phyloP scores from a whole-genome alignment of 2,329 filamentous ascomycete species.

The Colletotrichum musicola region DNA sequence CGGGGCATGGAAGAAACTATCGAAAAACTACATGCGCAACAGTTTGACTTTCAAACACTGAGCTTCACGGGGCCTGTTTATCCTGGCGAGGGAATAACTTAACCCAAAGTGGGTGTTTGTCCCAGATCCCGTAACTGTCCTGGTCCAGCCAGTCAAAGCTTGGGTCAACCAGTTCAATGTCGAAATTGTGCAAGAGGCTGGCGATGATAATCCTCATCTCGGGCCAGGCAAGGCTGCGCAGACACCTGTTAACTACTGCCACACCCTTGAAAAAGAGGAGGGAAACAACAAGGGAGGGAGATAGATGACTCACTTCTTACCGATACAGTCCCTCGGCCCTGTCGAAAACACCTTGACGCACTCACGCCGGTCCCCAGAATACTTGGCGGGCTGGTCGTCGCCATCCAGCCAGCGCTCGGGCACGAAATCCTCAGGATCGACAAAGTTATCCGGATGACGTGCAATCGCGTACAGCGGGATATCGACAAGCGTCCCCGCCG shows the following conservation, averaged over 20 bases:
- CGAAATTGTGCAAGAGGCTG: constrained; percentile 60
- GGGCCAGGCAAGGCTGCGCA: constrained; percentile 54
- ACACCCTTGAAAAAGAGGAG: not conserved
- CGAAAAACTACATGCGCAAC: not conserved
- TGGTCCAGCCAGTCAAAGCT: constrained; percentile 51
- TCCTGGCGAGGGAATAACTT: constrained; percentile 12
- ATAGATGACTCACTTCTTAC: constrained; percentile 56
- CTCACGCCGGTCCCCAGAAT: constrained; percentile 17
- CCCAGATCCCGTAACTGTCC: constrained; percentile 34
- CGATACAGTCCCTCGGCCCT: constrained; percentile 64
- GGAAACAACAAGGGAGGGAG: not conserved
- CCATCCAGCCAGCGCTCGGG: constrained; percentile 59
- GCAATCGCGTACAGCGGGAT: constrained; percentile 36
- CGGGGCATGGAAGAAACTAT: too few species aligned
- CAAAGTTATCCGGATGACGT: constrained; percentile 51
- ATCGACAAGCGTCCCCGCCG: constrained; percentile 42
- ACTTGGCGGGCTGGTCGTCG: constrained; percentile 6
- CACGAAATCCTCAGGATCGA: constrained; percentile 56
- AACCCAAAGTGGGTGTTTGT: constrained; percentile 35
- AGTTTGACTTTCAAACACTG: not conserved
- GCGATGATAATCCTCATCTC: constrained; percentile 63
- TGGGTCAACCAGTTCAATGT: constrained; percentile 53
- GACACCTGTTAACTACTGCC: not conserved
- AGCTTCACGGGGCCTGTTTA: not conserved
- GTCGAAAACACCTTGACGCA: constrained; percentile 60